Evolutionary conservation across 495 filamentous ascomycete genomes (phyloP), one percentile per base, ranked within the genome.

Genomic region (Friedmanniomyces endolithicus): DNA sequence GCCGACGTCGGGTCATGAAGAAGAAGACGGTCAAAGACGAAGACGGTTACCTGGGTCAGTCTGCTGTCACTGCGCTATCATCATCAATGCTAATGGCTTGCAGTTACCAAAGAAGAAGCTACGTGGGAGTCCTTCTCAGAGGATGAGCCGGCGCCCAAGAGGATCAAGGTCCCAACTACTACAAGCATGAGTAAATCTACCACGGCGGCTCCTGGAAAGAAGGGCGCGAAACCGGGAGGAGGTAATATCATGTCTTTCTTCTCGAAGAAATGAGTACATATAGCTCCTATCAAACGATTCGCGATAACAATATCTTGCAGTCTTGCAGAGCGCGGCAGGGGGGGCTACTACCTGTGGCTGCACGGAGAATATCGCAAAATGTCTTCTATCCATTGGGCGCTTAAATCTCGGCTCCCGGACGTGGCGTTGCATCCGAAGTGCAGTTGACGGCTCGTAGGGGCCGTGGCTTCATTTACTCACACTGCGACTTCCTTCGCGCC

Each of bases 231-330:
- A 61, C 65, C 76, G 9, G 81, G 80, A 24, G 86, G 94, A 63
- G 88, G 90, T 11, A 95, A 79, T 68, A 95, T 96, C 64, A 94
- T 87, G 87, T 86, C 83, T 1, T 97, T 95, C 70, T 95, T 97
- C 71, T 76, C 74, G 11, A 97, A 95, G 74, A 94, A 90, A 65
- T 85, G 52, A 66, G 33, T 19, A 14, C 4, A 31, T 31, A 4
- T 3, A 9, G 4, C 9, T 31, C 4, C 9, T 31, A 9, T 31
- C 27, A 9, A 4, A 31, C 27, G 27, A 9, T 4, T 41, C 12
- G 37, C 37, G 6, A 14, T 41, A 4, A 35, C 33, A 35, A 8
- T 35, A 16, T 16, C 8, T 16, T 8, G 16, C 16, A 35, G 33
- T 16, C 8, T 16, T 35, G 16, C 8, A 35, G 16, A 74, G 68